Evolutionary conservation across 495 filamentous ascomycete species (phyloP).

Genomic region (Pseudomonodictys pantanalensis): DNA sequence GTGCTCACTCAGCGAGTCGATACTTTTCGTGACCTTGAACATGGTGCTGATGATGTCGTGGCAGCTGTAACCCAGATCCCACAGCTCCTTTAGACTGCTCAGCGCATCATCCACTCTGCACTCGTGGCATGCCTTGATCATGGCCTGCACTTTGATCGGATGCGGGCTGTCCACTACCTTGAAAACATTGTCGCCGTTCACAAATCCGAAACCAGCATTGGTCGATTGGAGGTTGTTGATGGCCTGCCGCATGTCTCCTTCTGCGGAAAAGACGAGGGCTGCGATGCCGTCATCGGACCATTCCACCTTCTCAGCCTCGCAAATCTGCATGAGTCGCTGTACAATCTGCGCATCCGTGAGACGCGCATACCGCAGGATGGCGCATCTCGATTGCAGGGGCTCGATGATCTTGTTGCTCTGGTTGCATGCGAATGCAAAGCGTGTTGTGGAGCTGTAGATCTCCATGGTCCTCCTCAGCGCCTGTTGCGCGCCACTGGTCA

Average conservation of each 20-base stretch:
- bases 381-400: conserved; percentile 91
- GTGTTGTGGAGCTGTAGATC: conserved; percentile 93
- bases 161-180: conserved; percentile 96
- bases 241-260: conserved; percentile 98
- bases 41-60: conserved; percentile 98
- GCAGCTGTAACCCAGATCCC: conserved; percentile 89
- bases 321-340: conserved; percentile 84
- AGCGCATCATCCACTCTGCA: conserved; percentile 83
- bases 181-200: conserved; percentile 97
- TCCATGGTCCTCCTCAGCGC: conserved; percentile 97
- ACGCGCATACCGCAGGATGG: conserved; percentile 90
- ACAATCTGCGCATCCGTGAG: conserved; percentile 91
- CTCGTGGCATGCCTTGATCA: conserved; percentile 96
- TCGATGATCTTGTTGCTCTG: conserved; percentile 99
- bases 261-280: conserved; percentile 91
- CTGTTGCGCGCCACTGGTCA: conserved; percentile 96
- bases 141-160: conserved; percentile 95
- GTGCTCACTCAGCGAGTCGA: conserved; percentile 85
- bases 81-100: conserved; percentile 84
- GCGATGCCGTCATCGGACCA: conserved; percentile 92
- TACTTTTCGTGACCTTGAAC: conserved; percentile 97
- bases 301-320: conserved; percentile 71
- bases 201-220: conserved; percentile 91
- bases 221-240: conserved; percentile 99
- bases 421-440: conserved; percentile 98